Base-by-base conservation (phyloP, 805 yeast genomes). In the Deakozyma indianensis region DNA sequence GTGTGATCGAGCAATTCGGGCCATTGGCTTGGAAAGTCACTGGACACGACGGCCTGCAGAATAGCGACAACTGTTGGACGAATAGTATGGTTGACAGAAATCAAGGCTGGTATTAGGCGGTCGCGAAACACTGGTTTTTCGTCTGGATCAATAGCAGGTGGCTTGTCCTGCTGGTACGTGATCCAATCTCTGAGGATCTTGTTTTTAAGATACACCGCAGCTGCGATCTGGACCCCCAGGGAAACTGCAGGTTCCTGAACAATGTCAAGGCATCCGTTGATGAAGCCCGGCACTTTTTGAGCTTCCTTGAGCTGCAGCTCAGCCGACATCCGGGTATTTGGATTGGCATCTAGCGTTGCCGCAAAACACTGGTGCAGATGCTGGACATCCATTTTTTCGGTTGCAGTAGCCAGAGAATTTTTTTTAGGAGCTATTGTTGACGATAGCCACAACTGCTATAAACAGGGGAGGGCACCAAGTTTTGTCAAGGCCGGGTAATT, bases 141-240 rank as follows among this genome's bases (percentile, higher is more conserved):
- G 48, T 74, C 87, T 3, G 67, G 65, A 51, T 78, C 81, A 11
- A 85, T 76, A 23, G 51, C 48, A 4, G 59, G 56, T 7, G 54
- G 43, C 7, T 56, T 48, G n/a, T 53, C 56, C n/a, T 59, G 67
- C 11, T 53, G 58, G 15, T 53, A 53, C 4, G 56, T 48, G 18
- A 56, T 50, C 96, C 96, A 88, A 44, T 74, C 69, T 29, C 74
- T 69, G 15, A 69, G 65, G 21, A 86, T 70, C 47, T 78, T 70
- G 61, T 90, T 88, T 60, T 90, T 90, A 61, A 86, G 75, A 61
- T 77, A 85, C 3, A 90, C 78, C 0, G 92, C 87, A 1, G 94
- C 81, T 11, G 94, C 83, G 43, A 76, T 66, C 53, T 78, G 73
- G 43, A 82, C 69, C 22, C 69, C 73, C 1, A 63, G 61, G 3